Base-by-base conservation (phyloP, 2,329 filamentous ascomycete species). In the Pestalotiopsis sp. region DNA sequence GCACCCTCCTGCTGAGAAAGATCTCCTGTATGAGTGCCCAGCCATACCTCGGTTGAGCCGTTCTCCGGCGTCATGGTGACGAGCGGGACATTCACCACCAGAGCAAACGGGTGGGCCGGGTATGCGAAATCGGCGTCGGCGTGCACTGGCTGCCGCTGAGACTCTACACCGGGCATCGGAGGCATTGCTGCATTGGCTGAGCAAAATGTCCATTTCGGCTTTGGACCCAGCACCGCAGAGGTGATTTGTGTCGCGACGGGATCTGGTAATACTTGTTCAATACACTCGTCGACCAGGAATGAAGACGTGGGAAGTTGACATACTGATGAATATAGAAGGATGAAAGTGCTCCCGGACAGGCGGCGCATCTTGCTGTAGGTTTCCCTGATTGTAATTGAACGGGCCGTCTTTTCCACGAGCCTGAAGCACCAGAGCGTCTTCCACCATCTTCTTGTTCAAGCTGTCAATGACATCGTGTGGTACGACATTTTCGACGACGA, bases 321-420 rank as follows among this genome's bases (percentile, higher is more conserved):
- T 76, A 88, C 87, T 91, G 12, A 85, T 75, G 68, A 90, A 89
- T 31, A 90, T 85, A 3, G 79, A 79, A 1, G 81, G 76, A 20
- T 81, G 78, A 66, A 88, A 88, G 70, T 82, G 85, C 58, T 86
- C 77, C 0, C 79, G 77, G 0, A 85, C 82, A 2, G 87, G 82
- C 0, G 86, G 87, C 0, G 88, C 81, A 71, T 90, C 88, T 74
- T 91, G 89, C 70, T 91, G 88, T 41, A 90, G 80, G 70, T 90
- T 91, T 1, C 86, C 87, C 62, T 83, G 83, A 73, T 90, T 90
- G 74, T 90, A 90, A 72, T 91, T 91, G 80, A 85, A 91, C 0
- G 87, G 87, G 0, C 85, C 83, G 17, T 87, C 81, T 23, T 88
- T 83, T 2, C 87, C 87, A 39, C 81, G 78, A 0, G 79, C 80